Evolutionary conservation across 352 stramenopile genomes (phyloP), one percentile per base, ranked within the genome.

Genomic region (Pythium volutum): DNA sequence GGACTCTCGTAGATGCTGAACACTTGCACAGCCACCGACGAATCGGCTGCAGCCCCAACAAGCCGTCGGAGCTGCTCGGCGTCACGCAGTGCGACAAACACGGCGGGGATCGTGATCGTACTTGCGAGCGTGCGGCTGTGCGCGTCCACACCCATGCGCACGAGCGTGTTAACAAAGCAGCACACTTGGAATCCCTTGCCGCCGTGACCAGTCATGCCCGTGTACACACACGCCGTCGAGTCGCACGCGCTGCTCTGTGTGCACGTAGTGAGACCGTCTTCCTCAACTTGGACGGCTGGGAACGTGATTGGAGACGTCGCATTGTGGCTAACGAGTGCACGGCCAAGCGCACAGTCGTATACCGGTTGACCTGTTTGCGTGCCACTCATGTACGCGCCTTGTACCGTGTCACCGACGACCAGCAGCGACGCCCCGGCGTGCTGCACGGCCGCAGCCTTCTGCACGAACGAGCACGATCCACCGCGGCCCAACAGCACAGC

Each of bases 311-410:
- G 8, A 7, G 29, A 16, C 4, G 76, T 77, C 14, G 63, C 71
- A 34, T 84, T 87, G 26, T 57, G 65, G 31, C 33, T 58, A 20
- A 84, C 74, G 0, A 51, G 60, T 5, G 73, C 67, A 11, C 66
- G 49, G 7, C 81, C 81, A 22, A 83, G 59, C 2, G 59, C 29
- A 53, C 78, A 90, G 64, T 90, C 74, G 59, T 76, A 87, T n/a
- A 69, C 62, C 0, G 42, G 25, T 12, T 29, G 39, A 11, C 68
- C 66, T 3, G 52, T 54, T 26, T 67, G 55, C 14, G 62, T 50
- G 42, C 69, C 53, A 25, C 64, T 74, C 2, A 53, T 52, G 29
- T 76, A 71, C 2, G 76, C 81, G 3, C 75, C 78, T 3, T 61
- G 45, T 9, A 87, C 59, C 3, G 76, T 81, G 58, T 90, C 78